Evolutionary conservation across 805 yeast genomes (phyloP).

Genomic region (Schwanniomyces vanrijiae): DNA sequence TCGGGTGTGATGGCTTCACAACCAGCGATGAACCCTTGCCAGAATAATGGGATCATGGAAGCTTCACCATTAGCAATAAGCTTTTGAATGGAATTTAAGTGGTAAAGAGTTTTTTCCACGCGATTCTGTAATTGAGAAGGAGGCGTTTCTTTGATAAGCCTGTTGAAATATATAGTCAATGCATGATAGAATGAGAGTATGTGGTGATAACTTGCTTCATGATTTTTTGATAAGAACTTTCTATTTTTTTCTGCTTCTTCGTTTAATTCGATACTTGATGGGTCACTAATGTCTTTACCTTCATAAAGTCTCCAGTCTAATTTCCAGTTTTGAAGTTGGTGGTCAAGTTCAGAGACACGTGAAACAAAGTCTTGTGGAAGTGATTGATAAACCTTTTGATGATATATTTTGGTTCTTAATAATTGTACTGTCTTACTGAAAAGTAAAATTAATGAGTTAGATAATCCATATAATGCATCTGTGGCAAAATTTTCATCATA

Average conservation of each 20-base stretch:
- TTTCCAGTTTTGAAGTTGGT: slow-evolving; percentile 61
- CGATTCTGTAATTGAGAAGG: slow-evolving; percentile 61
- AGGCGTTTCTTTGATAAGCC: slow-evolving; percentile 56
- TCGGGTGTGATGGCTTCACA: slow-evolving; percentile 65
- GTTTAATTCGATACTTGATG: slow-evolving; percentile 8
- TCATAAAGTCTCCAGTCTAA: slow-evolving; percentile 68
- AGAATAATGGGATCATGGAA: slow-evolving; percentile 71
- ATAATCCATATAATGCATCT: slow-evolving; percentile 81
- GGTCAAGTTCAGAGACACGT: slow-evolving; percentile 33
- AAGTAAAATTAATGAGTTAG: slow-evolving; percentile 71
- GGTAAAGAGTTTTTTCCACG: slow-evolving; percentile 60
- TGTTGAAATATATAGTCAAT: slow-evolving; percentile 65
- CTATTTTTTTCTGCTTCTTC: slow-evolving; percentile 11
- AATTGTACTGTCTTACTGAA: slow-evolving; percentile 73
- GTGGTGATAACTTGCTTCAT: slow-evolving; percentile 78
- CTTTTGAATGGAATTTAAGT: slow-evolving; percentile 60
- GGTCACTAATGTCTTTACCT: slow-evolving; percentile 9
- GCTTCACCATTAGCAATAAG: slow-evolving; percentile 56
- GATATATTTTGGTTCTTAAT: slow-evolving; percentile 60
- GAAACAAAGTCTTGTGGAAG: slow-evolving; percentile 23
- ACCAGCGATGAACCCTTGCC: slow-evolving; percentile 91
- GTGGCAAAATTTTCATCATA: slow-evolving; percentile 65
- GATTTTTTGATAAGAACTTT: slow-evolving; percentile 50
- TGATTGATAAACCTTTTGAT: slow-evolving; percentile 37
- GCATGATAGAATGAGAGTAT: slow-evolving; percentile 77